Base-by-base conservation (phyloP, 2,329 filamentous ascomycete genomes). In the Penicillium sp. region DNA sequence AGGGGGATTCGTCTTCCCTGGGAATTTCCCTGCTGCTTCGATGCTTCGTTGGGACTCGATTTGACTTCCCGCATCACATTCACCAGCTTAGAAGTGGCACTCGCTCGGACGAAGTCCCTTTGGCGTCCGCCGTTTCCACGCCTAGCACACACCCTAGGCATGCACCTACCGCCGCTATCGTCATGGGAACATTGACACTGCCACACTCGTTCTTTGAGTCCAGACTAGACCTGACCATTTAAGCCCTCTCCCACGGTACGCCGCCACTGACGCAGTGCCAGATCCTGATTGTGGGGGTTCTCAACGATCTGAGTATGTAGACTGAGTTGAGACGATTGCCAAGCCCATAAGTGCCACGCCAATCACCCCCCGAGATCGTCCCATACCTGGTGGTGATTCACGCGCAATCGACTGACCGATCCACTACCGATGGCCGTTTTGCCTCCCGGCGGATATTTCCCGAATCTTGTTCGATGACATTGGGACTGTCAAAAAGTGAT, bases 271-370 rank as follows among this genome's bases (percentile, higher is more conserved):
- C 54, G 52, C 51, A 58, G 43, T 11, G 43, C 20, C 35, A 52
- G 48, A 28, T 52, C 35, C 35, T n/a, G 52, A 34, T 54, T 64
- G 63, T 64, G 65, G 65, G 65, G 55, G 60, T 42, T 35, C n/a
- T 12, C 50, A 52, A 55, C 48, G 63, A 63, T 64, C 60, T 34
- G 5, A 48, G 8, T 45, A 22, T n/a, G n/a, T n/a, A n/a, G 38
- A 20, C 62, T 34, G 11, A 48, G 8, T 45, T 20, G 38, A 20
- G 37, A 52, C 38, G 22, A 50, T 53, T 56, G 56, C 58, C 62
- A 58, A 64, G 61, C 49, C 55, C 39, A n/a, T 37, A 22, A 47
- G 22, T 41, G 17, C 10, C 41, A 54, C 54, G 53, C 57, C 52
- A 59, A 60, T 50, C 53, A 61, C 34, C 51, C 37, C 57, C 31